These are phyloP conservation scores for Kernera saxatilis DNA, from an alignment of 345 rosid genomes.

Conservation along the genomic window DNA sequence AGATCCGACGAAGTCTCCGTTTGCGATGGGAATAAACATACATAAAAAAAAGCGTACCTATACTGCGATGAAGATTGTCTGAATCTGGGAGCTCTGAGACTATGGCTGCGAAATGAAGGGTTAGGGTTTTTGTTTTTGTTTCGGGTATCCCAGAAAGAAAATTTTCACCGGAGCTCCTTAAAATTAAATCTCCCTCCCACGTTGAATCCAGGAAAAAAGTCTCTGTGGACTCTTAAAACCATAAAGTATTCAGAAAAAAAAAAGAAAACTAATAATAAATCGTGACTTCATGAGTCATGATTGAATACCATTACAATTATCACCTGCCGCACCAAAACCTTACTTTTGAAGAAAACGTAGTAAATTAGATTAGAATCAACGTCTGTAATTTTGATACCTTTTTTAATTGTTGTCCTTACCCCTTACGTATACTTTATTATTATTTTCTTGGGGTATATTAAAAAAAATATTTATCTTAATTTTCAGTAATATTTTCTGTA, in stretches of 20 bases:
- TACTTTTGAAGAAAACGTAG: too few relatives aligned
- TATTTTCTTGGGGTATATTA: too few relatives aligned
- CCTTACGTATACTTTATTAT: too few relatives aligned
- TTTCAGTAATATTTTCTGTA: too few relatives aligned
- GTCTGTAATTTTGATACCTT: too few relatives aligned
- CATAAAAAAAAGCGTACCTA: not conserved
- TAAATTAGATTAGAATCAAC: too few relatives aligned
- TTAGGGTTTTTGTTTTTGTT: constrained; percentile 23
- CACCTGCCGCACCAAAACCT: not conserved
- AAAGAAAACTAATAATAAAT: not conserved
- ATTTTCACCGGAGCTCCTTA: not conserved
- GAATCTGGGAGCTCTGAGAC: not conserved
- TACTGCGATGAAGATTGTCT: not conserved
- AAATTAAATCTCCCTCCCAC: constrained; percentile 18
- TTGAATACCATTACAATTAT: too few relatives aligned
- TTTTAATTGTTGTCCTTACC: too few relatives aligned
- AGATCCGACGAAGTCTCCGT: not conserved
- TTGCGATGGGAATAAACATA: not conserved
- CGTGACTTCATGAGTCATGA: not conserved
- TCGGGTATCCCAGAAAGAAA: not conserved
- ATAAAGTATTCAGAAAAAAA: not conserved
- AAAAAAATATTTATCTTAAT: too few relatives aligned
- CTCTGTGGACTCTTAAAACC: not conserved
- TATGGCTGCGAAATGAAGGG: not conserved
- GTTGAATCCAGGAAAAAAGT: not conserved